Evolutionary conservation across 345 rosid species (phyloP).

Genomic region (Alliaria petiolata): DNA sequence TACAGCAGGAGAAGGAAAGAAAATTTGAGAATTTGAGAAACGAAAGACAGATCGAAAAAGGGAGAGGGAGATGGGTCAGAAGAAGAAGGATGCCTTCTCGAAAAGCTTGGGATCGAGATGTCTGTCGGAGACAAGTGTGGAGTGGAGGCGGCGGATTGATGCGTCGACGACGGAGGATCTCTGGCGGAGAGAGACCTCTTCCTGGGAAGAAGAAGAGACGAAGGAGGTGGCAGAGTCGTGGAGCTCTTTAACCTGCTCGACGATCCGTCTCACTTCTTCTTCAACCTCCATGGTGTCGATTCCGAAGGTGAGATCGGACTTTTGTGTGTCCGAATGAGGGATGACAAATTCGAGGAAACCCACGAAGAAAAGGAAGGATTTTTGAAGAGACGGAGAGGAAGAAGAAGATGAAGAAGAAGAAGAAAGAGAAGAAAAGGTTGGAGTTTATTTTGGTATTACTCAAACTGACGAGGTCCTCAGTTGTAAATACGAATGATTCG

Average conservation of each 20-base stretch:
- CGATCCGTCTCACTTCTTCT: constrained; percentile 63
- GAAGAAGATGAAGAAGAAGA: not conserved
- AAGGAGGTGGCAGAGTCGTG: constrained; percentile 67
- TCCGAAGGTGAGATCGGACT: constrained; percentile 15
- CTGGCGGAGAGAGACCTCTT: constrained; percentile 72
- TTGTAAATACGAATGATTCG: not conserved
- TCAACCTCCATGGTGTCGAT: constrained; percentile 39
- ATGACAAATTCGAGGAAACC: not conserved
- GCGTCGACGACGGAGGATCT: constrained; percentile 71
- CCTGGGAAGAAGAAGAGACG: constrained; percentile 46
- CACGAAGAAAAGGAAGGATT: not conserved
- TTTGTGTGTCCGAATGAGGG: not conserved
- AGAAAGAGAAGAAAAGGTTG: not conserved
- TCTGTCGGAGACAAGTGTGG: constrained; percentile 36
- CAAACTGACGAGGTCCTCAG: not conserved
- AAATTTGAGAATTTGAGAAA: not conserved
- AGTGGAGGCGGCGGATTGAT: constrained; percentile 62
- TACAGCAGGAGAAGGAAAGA: constrained; percentile 27
- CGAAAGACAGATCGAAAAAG: not conserved
- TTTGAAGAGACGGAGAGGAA: not conserved
- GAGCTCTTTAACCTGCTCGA: constrained; percentile 77
- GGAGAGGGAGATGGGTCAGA: not conserved
- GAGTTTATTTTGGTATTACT: not conserved
- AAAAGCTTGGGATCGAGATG: constrained; percentile 54
- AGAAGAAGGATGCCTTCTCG: constrained; percentile 46